Base-by-base conservation (phyloP, 768 basidiomycete genomes). In the Auricularia auricula-judae region DNA sequence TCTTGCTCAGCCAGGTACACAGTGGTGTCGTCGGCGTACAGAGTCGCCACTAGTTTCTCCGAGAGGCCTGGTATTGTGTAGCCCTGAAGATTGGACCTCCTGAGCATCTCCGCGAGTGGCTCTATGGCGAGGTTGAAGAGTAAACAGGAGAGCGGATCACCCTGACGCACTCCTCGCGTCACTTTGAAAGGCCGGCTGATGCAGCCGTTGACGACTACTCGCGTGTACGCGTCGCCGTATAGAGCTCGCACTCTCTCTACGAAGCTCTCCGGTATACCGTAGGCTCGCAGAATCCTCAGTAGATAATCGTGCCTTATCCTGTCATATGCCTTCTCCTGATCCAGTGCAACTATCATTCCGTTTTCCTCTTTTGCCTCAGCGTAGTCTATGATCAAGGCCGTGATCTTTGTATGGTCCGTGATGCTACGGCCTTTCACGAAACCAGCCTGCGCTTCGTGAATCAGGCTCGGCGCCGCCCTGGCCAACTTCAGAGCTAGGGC, bases 21-120 rank as follows among this genome's bases (percentile, higher is more conserved):
- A n/a, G n/a, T n/a, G n/a, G n/a, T n/a, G n/a, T n/a, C 78, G 65
- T 81, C 77, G 0, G 79, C 77, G 65, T 79, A 77, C 0, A 77
- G 63, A 3, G 70, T 67, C 0, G 70, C 35, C 1, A 69, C 63
- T 0, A 73, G 33, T 2, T 34, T 63, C 5, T 69, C 42, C 42
- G 7, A 34, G 0, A 34, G 10, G 4, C 67, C 67, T 0, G 68
- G 69, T 2, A 75, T 66, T 3, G 33, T 54, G 21, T 69, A 67
- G 0, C 72, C 73, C 2, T 59, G 7, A 0, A 75, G 44, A 54
- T 60, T 11, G 54, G 68, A 63, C 0, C 77, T 77, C 0, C 68
- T 65, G 23, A 65, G 33, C 42, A 64, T 43, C 8, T n/a, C n/a
- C n/a, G n/a, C n/a, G n/a, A n/a, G n/a, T n/a, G n/a, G n/a, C n/a